Evolutionary conservation across 83 land plant species (phyloP).

Genomic region (Picea mariana): DNA sequence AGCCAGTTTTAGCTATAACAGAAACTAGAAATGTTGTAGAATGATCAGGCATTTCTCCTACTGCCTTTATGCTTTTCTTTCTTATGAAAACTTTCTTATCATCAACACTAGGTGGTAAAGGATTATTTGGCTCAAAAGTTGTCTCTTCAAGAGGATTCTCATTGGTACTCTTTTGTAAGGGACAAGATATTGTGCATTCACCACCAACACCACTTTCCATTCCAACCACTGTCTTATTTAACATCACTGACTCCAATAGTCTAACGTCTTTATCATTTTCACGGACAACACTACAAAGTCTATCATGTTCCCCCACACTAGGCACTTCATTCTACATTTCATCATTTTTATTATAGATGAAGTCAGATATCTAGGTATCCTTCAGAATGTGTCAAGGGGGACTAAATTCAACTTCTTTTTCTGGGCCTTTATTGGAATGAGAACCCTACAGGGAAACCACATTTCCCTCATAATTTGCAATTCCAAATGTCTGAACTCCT

Average conservation of each 20-base stretch:
- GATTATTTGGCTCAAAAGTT: no score
- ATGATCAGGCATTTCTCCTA: no score
- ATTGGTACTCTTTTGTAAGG: constrained; percentile 17
- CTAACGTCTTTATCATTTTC: constrained; percentile 12
- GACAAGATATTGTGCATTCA: constrained; percentile 14
- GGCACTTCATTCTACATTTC: neutral
- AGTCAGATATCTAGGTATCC: neutral
- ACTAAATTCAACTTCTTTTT: no score
- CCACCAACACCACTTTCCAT: neutral
- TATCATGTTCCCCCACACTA: constrained; percentile 14
- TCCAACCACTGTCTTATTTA: neutral
- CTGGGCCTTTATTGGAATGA: no score
- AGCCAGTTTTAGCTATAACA: no score
- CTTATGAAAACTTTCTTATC: no score
- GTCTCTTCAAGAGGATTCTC: neutral
- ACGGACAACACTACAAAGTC: constrained; percentile 14
- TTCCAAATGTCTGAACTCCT: neutral
- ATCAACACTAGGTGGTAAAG: no score
- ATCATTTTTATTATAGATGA: neutral
- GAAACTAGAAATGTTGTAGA: no score
- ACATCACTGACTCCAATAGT: neutral
- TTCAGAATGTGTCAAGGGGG: neutral
- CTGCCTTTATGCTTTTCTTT: no score
- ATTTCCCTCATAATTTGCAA: constrained; percentile 20
- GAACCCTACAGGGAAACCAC: neutral